Percentiles rank a stretch among this genome's conserved stretches.
These are phyloP conservation scores for Coemansia sp. DNA, from an alignment of 192 early-diverging fungal species.

Conservation along the genomic window DNA sequence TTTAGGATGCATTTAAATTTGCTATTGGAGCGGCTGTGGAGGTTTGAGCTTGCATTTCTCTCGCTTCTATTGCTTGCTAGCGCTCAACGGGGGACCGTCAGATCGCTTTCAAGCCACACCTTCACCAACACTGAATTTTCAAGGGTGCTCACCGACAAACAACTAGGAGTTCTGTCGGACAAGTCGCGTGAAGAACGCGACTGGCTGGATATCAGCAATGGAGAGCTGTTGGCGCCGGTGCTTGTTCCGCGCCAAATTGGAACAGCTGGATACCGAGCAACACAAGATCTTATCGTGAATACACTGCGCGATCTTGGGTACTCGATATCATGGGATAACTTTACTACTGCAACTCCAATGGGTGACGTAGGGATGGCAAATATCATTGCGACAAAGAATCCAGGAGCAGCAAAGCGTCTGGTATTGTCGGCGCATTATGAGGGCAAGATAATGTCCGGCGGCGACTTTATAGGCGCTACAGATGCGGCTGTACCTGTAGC, in stretches of 20 bases:
- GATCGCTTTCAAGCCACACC: neutral
- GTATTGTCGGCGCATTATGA: conserved; percentile 94
- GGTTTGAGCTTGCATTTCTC: neutral
- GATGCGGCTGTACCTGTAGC: conserved; percentile 92
- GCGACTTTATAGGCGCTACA: conserved; percentile 80
- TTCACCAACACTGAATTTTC: conserved; percentile 42
- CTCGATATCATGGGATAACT: conserved; percentile 77
- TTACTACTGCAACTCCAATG: conserved; percentile 72
- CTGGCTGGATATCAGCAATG: conserved; percentile 50
- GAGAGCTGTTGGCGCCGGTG: conserved; percentile 66
- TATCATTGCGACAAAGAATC: conserved; percentile 88
- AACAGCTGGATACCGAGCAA: conserved; percentile 64
- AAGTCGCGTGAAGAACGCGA: conserved; percentile 16
- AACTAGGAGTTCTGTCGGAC: conserved; percentile 24
- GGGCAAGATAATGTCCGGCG: conserved; percentile 72
- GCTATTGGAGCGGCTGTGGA: conserved; percentile 1
- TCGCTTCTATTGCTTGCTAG: neutral
- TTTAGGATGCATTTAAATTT: neutral
- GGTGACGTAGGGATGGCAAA: conserved; percentile 79
- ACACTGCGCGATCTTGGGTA: conserved; percentile 69
- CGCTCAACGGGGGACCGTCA: neutral
- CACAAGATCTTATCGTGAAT: conserved; percentile 69
- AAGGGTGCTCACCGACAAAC: conserved; percentile 24
- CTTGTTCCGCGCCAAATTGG: conserved; percentile 80
- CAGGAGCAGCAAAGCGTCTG: conserved; percentile 64